Base-by-base conservation (phyloP, 2,329 filamentous ascomycete genomes). In the Xylariaceae sp. region DNA sequence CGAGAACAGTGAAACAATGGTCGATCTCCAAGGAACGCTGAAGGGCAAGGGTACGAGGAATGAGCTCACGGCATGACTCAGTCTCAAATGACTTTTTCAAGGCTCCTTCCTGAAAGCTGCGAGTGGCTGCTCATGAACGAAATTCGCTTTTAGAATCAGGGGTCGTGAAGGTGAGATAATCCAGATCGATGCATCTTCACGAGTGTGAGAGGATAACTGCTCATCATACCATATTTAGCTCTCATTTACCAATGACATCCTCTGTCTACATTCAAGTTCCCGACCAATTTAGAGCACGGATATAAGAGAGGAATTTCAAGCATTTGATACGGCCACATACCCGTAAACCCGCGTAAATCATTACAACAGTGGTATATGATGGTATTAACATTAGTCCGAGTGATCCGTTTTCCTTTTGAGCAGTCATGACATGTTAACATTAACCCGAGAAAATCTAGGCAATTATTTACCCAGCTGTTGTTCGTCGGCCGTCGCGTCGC, bases 21-120 rank as follows among this genome's bases (percentile, higher is more conserved):
- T 59, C 12, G 34, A 51, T 43, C 47, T 60, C 50, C 51, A 45
- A 12, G 30, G 54, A 4, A 27, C 29, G 19, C 39, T 59, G 31
- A 60, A 60, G 34, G 56, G 56, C 8, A 60, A 60, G 37, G 26
- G 43, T 39, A 32, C 54, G 8, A 6, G 9, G 5, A 32, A 43
- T 12, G 48, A 32, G 8, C 12, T 19, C 4, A 6, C 4, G 40
- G n/a, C 11, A 26, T 54, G 40, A 51, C 12, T 4, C 31, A 2
- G 5, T 27, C 40, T 40, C 8, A 9, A 35, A 35, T 29, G 0
- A 37, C 30, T 43, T 3, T 4, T 47, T 11, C 32, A 31, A 26
- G 27, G 29, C 48, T 37, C 5, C 34, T 11, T 29, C 6, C 9
- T 3, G 11, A 39, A 52, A 35, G 9, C 3, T 11, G 26, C 11